Conservation (phyloP, 441 rosid species). For the Syzygium syzygioides region DNA sequence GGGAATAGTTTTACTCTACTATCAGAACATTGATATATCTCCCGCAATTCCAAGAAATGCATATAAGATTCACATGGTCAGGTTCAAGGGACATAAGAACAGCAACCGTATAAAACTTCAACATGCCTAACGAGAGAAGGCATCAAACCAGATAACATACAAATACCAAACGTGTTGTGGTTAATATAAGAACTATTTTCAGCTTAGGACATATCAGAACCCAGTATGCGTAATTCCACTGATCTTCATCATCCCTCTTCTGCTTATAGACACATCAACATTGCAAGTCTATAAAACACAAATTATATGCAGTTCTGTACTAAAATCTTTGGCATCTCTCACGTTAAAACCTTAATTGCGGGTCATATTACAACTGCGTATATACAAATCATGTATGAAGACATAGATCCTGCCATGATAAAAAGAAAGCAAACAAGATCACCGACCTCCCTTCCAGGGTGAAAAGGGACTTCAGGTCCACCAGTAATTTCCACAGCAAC, state of each 20-base stretch:
- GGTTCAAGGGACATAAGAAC: not conserved
- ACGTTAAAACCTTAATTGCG: not conserved
- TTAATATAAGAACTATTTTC: not conserved
- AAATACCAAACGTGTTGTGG: not conserved
- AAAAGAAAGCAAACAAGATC: not conserved
- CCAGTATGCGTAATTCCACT: not conserved
- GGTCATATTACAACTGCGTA: not conserved
- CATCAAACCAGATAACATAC: not conserved
- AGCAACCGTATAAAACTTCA: not conserved
- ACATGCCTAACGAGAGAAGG: not conserved
- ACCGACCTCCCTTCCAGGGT: conserved; percentile 92
- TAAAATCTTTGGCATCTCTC: not conserved
- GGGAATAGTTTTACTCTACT: not conserved
- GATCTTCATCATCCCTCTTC: not conserved
- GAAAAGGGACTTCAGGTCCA: conserved; percentile 95
- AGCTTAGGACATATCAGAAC: not conserved
- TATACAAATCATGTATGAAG: not conserved
- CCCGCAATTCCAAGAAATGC: not conserved
- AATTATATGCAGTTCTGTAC: not conserved
- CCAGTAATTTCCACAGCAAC: conserved; percentile 89
- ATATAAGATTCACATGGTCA: not conserved
- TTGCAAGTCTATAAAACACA: not conserved
- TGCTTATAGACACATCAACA: not conserved
- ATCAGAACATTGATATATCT: not conserved
- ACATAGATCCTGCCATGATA: not conserved